These are phyloP conservation scores for Conringia planisiliqua DNA, from an alignment of 345 rosid species.

Conservation along the genomic window DNA sequence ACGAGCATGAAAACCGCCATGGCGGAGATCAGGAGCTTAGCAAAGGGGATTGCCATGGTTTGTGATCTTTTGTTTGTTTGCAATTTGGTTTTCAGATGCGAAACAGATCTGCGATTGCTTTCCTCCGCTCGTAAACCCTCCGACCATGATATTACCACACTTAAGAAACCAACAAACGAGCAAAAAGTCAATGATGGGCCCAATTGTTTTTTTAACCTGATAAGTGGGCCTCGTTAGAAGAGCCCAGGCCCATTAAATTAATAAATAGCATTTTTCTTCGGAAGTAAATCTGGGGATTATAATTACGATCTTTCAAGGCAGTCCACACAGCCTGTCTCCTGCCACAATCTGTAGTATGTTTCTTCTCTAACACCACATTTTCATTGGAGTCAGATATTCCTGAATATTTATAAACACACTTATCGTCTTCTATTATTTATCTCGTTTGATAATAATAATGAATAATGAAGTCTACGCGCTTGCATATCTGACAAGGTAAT, in stretches of 20 bases:
- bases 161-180: neutral
- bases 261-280: neutral
- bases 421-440: neutral
- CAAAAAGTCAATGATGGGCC: conserved; percentile 33
- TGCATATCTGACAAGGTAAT: neutral
- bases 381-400: conserved; percentile 9
- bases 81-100: conserved; percentile 11
- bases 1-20: conserved; percentile 42
- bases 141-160: neutral
- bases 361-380: conserved; percentile 18
- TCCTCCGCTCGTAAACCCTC: conserved; percentile 16
- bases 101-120: conserved; percentile 31
- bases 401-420: neutral
- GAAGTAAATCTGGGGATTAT: neutral
- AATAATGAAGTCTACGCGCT: neutral
- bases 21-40: conserved; percentile 39
- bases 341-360: conserved; percentile 18
- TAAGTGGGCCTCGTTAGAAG: neutral
- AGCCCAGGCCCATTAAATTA: conserved; percentile 14
- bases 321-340: conserved; percentile 22
- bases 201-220: neutral
- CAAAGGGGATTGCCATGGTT: conserved; percentile 23
- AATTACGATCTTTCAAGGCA: neutral
- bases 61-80: neutral
- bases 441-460: neutral